These are phyloP conservation scores for Metarhizium robertsii DNA, from an alignment of 2,329 filamentous ascomycete genomes.

Conservation along the genomic window DNA sequence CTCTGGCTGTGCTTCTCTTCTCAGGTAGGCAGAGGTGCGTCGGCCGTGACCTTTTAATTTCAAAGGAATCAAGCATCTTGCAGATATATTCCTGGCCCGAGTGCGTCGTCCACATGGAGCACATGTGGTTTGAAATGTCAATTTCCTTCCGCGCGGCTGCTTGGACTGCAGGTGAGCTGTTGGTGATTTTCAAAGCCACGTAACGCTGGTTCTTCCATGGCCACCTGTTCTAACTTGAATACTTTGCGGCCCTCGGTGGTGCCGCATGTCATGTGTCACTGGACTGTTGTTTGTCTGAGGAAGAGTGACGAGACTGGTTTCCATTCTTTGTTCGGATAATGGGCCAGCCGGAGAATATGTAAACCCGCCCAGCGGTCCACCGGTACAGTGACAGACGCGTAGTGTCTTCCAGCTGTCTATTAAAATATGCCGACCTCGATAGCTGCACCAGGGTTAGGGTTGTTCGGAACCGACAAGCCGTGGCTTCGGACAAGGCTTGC, in stretches of 20 bases:
- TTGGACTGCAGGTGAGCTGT: slow-evolving; percentile 13
- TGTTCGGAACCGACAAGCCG: too few relatives aligned
- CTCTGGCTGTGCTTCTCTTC: slow-evolving; percentile 18
- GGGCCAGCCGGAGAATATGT: neutral
- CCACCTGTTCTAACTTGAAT: slow-evolving; percentile 9
- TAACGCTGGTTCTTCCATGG: slow-evolving; percentile 15
- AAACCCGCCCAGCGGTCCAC: neutral
- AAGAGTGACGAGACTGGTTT: neutral
- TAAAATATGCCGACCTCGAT: too few relatives aligned
- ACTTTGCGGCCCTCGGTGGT: neutral
- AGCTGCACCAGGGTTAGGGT: too few relatives aligned
- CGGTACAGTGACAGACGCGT: too few relatives aligned
- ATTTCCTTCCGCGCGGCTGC: slow-evolving; percentile 15
- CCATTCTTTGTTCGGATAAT: neutral
- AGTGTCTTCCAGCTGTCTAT: too few relatives aligned
- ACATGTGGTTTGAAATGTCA: slow-evolving; percentile 14
- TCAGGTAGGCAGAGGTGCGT: slow-evolving; percentile 17
- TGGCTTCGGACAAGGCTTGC: too few relatives aligned
- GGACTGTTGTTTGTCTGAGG: neutral
- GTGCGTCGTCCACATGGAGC: slow-evolving; percentile 12
- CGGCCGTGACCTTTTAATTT: slow-evolving; percentile 11
- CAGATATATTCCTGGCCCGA: slow-evolving; percentile 14
- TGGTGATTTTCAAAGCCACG: slow-evolving; percentile 19
- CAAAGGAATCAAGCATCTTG: slow-evolving; percentile 14
- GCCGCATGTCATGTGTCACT: neutral